Evolutionary conservation across 2,329 filamentous ascomycete species (phyloP), one percentile per base, ranked within the genome.

Genomic region (Stagonosporopsis rhizophila): DNA sequence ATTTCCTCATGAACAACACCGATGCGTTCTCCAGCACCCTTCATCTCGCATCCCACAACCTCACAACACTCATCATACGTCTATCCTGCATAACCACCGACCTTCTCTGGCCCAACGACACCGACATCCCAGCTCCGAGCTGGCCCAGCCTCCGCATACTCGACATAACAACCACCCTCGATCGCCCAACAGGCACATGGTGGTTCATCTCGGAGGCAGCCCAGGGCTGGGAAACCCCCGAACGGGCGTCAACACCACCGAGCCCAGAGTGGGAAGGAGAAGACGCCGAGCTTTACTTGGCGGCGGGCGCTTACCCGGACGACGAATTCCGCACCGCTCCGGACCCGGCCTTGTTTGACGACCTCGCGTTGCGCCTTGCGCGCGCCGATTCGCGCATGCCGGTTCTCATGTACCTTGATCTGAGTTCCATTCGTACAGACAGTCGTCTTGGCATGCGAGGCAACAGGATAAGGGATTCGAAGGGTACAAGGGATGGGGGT

Each of bases 401-500:
- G 27, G 41, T 32, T 34, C 41, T 44, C 32, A 44, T 44, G 41
- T 44, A 44, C 41, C 41, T 44, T 34, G 41, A 44, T 44, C 27
- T 44, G 41, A 44, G 41, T 44, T 44, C 41, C 41, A 44, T 44
- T 44, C 41, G 41, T 44, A 27, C 25, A 25, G 41, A 25, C 41
- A 44, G 41, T 44, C 27, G 41, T 44, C 41, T 44, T 44, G 41
- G 41, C 15, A 44, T 44, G 41, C 41, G 44, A 47, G 22, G 44
- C 44, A 47, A 47, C 44, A 47, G 32, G 44, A 47, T 47, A 37
- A 47, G 45, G 45, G 45, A 48, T 48, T 48, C 40, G 34, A 48
- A 35, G 45, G 45, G 45, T 48, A 48, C 45, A 48, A 48, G 44
- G 30, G 44, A 37, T 46, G 44, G 44, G 44, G 44, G 19, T 37